A percentile compares a stretch with the other conserved stretches of the same genome.
Evolutionary conservation across 371 early-diverging fungal genomes (phyloP).

Genomic region (Mucor ambiguus): DNA sequence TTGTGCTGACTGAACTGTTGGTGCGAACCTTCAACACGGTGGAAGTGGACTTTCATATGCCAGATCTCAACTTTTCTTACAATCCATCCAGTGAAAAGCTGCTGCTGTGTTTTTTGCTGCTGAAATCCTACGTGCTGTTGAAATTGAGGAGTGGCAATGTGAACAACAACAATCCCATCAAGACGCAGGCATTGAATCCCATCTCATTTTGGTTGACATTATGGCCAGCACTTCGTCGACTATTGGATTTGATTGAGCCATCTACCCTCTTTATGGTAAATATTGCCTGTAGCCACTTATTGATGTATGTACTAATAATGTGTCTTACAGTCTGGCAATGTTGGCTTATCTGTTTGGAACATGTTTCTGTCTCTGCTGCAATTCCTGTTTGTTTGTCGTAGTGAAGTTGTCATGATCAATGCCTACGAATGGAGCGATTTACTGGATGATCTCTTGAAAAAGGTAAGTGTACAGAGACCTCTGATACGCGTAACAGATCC

Average conservation of each 20-base stretch:
- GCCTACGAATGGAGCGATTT: slow-evolving; percentile 51
- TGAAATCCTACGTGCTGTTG: slow-evolving; percentile 47
- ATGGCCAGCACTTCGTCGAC: slow-evolving; percentile 43
- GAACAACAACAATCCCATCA: not conserved
- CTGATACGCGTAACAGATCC: no score
- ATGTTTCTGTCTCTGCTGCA: slow-evolving; percentile 51
- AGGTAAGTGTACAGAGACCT: slow-evolving; percentile 26
- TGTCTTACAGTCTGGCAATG: slow-evolving; percentile 31
- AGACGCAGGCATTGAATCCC: slow-evolving; percentile 11
- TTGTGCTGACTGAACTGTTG: slow-evolving; percentile 41
- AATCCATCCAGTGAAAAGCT: slow-evolving; percentile 46
- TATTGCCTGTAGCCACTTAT: no score
- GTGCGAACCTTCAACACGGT: slow-evolving; percentile 42
- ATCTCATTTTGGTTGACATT: slow-evolving; percentile 41
- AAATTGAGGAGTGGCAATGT: slow-evolving; percentile 19
- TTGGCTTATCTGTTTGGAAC: slow-evolving; percentile 47
- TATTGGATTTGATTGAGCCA: slow-evolving; percentile 35
- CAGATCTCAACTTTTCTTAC: slow-evolving; percentile 47
- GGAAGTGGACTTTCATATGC: slow-evolving; percentile 39
- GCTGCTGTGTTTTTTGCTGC: slow-evolving; percentile 38
- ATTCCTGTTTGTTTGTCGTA: slow-evolving; percentile 45
- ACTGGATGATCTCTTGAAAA: slow-evolving; percentile 33
- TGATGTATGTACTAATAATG: no score
- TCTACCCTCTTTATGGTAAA: slow-evolving; percentile 33
- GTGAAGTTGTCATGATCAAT: slow-evolving; percentile 41